Evolutionary conservation across 306 rosid genomes (phyloP).

Genomic region (Cucurbita moschata): DNA sequence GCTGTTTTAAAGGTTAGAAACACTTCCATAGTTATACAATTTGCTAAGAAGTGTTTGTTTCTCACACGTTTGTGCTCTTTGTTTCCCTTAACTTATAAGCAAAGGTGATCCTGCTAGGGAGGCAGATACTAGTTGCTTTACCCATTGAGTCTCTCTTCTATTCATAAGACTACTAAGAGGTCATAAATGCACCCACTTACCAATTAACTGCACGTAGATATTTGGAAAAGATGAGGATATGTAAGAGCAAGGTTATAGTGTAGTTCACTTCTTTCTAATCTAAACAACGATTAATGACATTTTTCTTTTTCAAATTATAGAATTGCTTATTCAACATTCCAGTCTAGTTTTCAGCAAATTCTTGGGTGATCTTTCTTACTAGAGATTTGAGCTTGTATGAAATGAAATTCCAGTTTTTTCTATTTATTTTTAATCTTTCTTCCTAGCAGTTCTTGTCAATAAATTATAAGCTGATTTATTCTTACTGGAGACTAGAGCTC

Average conservation of each 20-base stretch:
- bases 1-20: constrained; percentile 50
- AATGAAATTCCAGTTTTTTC: not conserved
- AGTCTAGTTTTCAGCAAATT: not conserved
- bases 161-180: not conserved
- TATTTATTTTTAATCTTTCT: not conserved
- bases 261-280: not conserved
- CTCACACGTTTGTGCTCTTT: not conserved
- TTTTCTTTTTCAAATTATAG: not conserved
- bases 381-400: not conserved
- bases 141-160: not conserved
- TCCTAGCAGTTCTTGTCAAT: not conserved
- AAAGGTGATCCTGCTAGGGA: not conserved
- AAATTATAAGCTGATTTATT: not conserved
- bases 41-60: not conserved
- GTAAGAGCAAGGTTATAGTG: not conserved
- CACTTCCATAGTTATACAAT: not conserved
- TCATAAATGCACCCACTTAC: not conserved
- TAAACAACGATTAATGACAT: not conserved
- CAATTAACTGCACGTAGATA: not conserved
- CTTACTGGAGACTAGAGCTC: not conserved
- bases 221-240: not conserved
- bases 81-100: not conserved
- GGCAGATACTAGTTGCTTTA: not conserved
- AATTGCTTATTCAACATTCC: not conserved
- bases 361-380: not conserved